Percentiles rank a stretch among this genome's conserved stretches.
phyloP scores from a whole-genome alignment of 1,284 basidiomycete species.

The Cryptococcus wingfieldii region DNA sequence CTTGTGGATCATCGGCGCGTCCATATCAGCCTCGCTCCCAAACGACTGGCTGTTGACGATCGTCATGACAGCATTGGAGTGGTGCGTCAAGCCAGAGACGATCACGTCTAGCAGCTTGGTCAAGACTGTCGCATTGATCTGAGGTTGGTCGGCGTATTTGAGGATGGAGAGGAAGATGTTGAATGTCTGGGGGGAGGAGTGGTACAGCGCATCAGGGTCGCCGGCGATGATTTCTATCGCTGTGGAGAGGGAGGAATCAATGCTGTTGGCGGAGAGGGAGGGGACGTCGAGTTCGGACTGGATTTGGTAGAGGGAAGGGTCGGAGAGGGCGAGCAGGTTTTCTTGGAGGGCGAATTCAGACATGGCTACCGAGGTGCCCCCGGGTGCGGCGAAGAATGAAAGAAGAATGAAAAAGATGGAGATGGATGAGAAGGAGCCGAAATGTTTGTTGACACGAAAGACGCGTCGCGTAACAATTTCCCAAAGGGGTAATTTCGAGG shows the following conservation, averaged over 20 bases:
- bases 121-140: slow-evolving; percentile 31
- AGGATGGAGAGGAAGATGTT: slow-evolving; percentile 74
- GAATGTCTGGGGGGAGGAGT: slow-evolving; percentile 58
- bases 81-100: slow-evolving; percentile 29
- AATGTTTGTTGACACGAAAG: slow-evolving; percentile 4
- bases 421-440: not conserved
- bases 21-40: slow-evolving; percentile 57
- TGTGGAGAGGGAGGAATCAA: slow-evolving; percentile 44
- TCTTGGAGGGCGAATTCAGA: slow-evolving; percentile 67
- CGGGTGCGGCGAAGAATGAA: not conserved
- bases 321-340: slow-evolving; percentile 61
- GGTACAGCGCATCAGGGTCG: slow-evolving; percentile 63
- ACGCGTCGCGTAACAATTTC: slow-evolving; percentile 5
- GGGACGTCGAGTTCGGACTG: slow-evolving; percentile 62
- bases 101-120: slow-evolving; percentile 41
- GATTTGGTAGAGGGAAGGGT: slow-evolving; percentile 60
- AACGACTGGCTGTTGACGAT: slow-evolving; percentile 19
- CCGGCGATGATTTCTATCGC: slow-evolving; percentile 72
- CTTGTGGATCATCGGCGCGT: slow-evolving; percentile 65
- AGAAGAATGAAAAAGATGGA: not conserved
- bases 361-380: slow-evolving; percentile 16
- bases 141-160: slow-evolving; percentile 44
- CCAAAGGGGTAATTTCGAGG: not conserved
- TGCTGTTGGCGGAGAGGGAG: slow-evolving; percentile 50
- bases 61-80: slow-evolving; percentile 33